These are phyloP conservation scores for Vigna mungo DNA, from an alignment of 306 rosid genomes.

Conservation along the genomic window DNA sequence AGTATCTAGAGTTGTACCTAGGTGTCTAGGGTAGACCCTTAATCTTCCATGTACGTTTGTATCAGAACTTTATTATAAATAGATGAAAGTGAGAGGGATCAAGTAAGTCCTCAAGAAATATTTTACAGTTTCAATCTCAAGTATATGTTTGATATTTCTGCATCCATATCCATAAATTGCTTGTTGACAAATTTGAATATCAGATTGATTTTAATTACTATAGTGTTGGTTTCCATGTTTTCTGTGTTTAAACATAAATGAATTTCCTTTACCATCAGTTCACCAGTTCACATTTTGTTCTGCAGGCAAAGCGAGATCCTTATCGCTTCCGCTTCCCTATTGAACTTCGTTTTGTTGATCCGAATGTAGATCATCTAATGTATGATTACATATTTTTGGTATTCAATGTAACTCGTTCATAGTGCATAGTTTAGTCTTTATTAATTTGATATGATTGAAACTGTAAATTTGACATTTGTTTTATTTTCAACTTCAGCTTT, in stretches of 20 bases:
- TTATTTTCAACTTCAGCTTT: slow-evolving; percentile 67
- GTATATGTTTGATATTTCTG: not conserved
- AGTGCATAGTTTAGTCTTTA: slow-evolving; percentile 27
- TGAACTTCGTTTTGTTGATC: slow-evolving; percentile 88
- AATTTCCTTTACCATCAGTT: slow-evolving; percentile 9
- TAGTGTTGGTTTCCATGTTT: slow-evolving; percentile 19
- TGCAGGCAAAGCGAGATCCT: slow-evolving; percentile 96
- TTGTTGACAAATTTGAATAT: slow-evolving; percentile 21
- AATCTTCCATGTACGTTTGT: too few relatives aligned
- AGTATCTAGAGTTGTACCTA: too few relatives aligned
- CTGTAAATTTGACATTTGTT: slow-evolving; percentile 44
- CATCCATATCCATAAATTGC: slow-evolving; percentile 9
- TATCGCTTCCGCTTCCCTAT: slow-evolving; percentile 95
- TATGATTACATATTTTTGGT: slow-evolving; percentile 55
- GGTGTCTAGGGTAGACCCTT: too few relatives aligned
- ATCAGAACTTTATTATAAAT: too few relatives aligned
- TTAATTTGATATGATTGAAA: slow-evolving; percentile 36
- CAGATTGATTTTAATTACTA: slow-evolving; percentile 19
- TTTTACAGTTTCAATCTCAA: too few relatives aligned
- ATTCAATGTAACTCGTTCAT: slow-evolving; percentile 29
- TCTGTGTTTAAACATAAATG: slow-evolving; percentile 11
- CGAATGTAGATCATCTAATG: slow-evolving; percentile 96
- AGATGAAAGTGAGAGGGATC: too few relatives aligned
- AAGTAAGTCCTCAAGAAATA: too few relatives aligned
- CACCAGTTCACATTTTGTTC: slow-evolving; percentile 35